Evolutionary conservation across 345 rosid genomes (phyloP), one percentile per base, ranked within the genome.

Genomic region (Clarkia xantiana): DNA sequence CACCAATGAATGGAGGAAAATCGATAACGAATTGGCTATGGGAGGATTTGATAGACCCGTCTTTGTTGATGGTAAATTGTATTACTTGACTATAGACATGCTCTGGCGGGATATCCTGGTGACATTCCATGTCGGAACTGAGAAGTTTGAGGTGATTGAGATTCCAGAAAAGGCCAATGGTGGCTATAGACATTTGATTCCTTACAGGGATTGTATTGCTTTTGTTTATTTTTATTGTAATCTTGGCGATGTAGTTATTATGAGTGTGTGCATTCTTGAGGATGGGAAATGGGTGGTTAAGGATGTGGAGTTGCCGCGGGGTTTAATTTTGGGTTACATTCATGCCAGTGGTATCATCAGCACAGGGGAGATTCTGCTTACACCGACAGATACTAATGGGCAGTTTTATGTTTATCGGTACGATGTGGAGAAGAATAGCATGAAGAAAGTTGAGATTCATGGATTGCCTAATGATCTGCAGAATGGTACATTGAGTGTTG

Each of bases 271-370:
- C 15, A 13, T 50, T 1, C 56, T 51, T 0, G 51, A 59, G 23
- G 62, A 51, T 51, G 50, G 11, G 42, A 29, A 17, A 15, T 58
- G 62, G 62, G 44, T 11, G 14, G 62, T 50, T 41, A 42, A 15
- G 17, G 3, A 29, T 0, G 38, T 51, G 1, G 14, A 34, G 50
- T 15, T 59, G 34, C 56, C 62, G 10, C 7, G 0, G n/a, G 15
- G 15, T 10, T 59, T 45, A 43, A 36, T 15, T 18, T 36, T 34
- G 10, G 10, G 11, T 18, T 9, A 38, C 19, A 34, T 16, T 7
- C 43, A 18, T 13, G 14, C 9, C n/a, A 50, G 51, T 0, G 10
- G 55, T 6, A 44, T 42, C 9, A 14, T 44, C 42, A 6, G 16
- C 0, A 40, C 39, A 0, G 62, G 53, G 9, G 62, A 59, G 44